phyloP scores from a whole-genome alignment of 2,329 filamentous ascomycete species.

The Trichoderma sp. region DNA sequence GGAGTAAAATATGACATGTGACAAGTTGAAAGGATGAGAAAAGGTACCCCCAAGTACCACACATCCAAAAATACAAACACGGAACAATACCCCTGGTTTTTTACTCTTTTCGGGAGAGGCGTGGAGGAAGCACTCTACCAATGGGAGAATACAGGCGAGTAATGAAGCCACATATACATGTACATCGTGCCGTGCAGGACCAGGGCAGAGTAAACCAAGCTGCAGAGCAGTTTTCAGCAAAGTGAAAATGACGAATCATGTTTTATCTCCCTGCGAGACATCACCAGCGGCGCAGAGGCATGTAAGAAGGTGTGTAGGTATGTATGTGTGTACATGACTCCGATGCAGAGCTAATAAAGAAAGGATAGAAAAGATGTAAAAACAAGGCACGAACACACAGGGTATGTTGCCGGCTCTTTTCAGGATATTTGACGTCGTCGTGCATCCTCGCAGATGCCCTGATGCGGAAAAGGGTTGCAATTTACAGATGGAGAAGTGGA shows the following conservation, averaged over 20 bases:
- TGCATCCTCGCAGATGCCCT: neutral
- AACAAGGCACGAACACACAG: neutral
- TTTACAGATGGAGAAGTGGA: conserved; percentile 4
- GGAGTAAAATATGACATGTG: conserved; percentile 8
- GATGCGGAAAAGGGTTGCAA: conserved; percentile 4
- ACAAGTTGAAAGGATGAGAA: neutral
- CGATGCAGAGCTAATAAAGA: neutral
- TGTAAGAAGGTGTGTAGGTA: neutral
- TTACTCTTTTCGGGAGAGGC: conserved; percentile 4
- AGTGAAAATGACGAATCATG: conserved; percentile 2
- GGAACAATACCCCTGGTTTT: neutral
- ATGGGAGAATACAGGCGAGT: neutral
- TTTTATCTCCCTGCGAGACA: neutral
- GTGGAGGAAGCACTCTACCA: neutral
- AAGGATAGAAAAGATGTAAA: neutral
- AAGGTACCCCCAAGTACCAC: conserved; percentile 1
- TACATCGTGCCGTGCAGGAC: conserved; percentile 8
- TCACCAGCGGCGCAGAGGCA: neutral
- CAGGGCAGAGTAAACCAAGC: neutral
- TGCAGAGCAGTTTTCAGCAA: neutral
- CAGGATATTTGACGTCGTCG: conserved; percentile 6
- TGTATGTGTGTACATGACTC: neutral
- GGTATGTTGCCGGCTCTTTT: neutral
- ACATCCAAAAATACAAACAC: neutral
- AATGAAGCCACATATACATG: neutral